phyloP scores from a whole-genome alignment of 768 basidiomycete species.

The Sarcodon aspratus region DNA sequence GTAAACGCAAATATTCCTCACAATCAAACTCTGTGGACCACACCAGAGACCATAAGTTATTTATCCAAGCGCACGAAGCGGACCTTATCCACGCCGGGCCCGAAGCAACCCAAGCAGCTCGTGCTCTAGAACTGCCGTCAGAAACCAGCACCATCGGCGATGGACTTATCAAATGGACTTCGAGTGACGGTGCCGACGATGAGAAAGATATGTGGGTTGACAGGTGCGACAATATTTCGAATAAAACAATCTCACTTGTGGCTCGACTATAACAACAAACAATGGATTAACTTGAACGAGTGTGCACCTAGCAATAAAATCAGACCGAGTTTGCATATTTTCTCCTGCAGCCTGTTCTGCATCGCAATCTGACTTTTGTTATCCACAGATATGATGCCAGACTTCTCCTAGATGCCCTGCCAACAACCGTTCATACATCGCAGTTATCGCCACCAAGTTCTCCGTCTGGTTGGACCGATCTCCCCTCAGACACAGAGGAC shows the following conservation, averaged over 20 bases:
- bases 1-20: no score
- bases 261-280: neutral
- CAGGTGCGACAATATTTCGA: conserved; percentile 44
- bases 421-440: conserved; percentile 3
- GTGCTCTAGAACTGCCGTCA: no score
- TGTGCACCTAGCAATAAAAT: conserved; percentile 10
- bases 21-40: no score
- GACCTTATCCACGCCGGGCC: conserved; percentile 46
- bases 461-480: conserved; percentile 68
- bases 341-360: neutral
- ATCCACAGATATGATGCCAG: conserved; percentile 66
- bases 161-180: conserved; percentile 20
- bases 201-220: conserved; percentile 57
- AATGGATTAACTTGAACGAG: neutral
- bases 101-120: conserved; percentile 17
- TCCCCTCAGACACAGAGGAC: conserved; percentile 80
- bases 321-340: conserved; percentile 11
- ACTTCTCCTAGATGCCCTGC: conserved; percentile 52
- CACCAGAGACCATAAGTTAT: conserved; percentile 11
- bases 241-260: neutral
- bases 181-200: conserved; percentile 4
- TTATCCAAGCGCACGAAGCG: conserved; percentile 67
- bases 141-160: conserved; percentile 9
- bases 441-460: conserved; percentile 22
- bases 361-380: neutral